Evolutionary conservation across 441 rosid genomes (phyloP).

Genomic region (Theobroma grandiflorum): DNA sequence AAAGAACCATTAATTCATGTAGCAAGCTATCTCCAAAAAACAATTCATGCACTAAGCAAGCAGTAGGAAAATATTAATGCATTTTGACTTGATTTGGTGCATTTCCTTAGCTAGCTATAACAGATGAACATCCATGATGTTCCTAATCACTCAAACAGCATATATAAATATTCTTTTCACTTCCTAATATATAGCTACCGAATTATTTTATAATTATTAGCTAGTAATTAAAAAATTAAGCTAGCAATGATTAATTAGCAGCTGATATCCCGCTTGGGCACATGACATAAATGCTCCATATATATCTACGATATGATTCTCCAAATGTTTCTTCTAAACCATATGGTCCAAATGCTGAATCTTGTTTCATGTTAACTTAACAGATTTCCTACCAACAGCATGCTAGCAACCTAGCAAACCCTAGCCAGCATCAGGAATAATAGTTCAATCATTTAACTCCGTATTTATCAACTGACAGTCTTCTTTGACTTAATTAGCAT

Average conservation of each 20-base stretch:
- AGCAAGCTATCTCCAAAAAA: too few species aligned
- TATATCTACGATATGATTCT: conserved; percentile 24
- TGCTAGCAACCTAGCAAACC: not conserved
- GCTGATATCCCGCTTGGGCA: not conserved
- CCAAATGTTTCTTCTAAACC: conserved; percentile 10
- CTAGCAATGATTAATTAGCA: not conserved
- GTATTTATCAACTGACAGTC: not conserved
- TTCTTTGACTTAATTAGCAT: not conserved
- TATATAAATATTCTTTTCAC: not conserved
- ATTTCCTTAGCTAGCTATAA: too few species aligned
- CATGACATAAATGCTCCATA: conserved; percentile 29
- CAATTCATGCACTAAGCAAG: too few species aligned
- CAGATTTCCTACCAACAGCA: not conserved
- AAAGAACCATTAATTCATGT: not conserved
- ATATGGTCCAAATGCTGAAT: conserved; percentile 11
- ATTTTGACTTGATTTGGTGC: not conserved
- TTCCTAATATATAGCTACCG: not conserved
- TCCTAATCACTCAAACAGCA: not conserved
- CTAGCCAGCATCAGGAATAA: not conserved
- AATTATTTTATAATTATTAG: not conserved
- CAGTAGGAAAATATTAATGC: too few species aligned
- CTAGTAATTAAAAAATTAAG: not conserved
- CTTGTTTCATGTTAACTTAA: not conserved
- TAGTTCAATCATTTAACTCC: not conserved
- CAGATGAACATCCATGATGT: not conserved